Evolutionary conservation across 1,139 yeast species (phyloP), one percentile per base, ranked within the genome.

Genomic region (Sugiyamaella sp.): DNA sequence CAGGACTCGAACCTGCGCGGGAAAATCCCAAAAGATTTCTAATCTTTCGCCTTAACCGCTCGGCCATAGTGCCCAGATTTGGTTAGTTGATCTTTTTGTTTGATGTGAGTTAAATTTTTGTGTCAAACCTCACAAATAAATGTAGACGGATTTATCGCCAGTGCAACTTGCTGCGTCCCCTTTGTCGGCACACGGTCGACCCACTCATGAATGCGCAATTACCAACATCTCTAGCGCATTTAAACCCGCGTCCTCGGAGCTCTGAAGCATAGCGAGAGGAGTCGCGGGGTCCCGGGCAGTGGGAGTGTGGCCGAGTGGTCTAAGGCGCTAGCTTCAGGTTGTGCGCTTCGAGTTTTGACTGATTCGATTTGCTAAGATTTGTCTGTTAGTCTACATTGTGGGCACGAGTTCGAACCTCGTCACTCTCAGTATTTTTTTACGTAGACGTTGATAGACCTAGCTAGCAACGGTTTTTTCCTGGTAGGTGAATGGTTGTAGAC

Each of bases 21-120:
- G 53, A 45, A 44, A 49, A 80, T 85, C 87, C 89, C 86, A 83
- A 79, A 82, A 83, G 80, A 77, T 77, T 83, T 84, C 88, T 85
- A 84, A 85, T 84, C 87, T 83, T 78, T 80, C 86, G 82, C 86
- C 85, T 81, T 81, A 82, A 81, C 86, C 86, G 78, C 86, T 82
- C 85, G 85, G 86, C 82, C 85, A 82, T 80, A 77, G 79, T 80
- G 84, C 78, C 85, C 4, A 29, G n/a, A 8, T 29, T 29, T 29
- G 8, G n/a, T 4, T 8, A 29, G 14, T 8, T 4, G n/a, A 29
- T 29, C 5, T 25, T 25, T 5, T 5, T 6, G 29, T 6, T 25
- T 10, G 9, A 6, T 25, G 9, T 25, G 10, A 25, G 29, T 25
- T 25, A 25, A 25, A 25, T n/a, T n/a, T n/a, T n/a, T n/a, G n/a